Percentiles rank a stretch among this genome's conserved stretches.
These are phyloP conservation scores for Candida ponderosae DNA, from an alignment of 805 yeast genomes.

Conservation along the genomic window DNA sequence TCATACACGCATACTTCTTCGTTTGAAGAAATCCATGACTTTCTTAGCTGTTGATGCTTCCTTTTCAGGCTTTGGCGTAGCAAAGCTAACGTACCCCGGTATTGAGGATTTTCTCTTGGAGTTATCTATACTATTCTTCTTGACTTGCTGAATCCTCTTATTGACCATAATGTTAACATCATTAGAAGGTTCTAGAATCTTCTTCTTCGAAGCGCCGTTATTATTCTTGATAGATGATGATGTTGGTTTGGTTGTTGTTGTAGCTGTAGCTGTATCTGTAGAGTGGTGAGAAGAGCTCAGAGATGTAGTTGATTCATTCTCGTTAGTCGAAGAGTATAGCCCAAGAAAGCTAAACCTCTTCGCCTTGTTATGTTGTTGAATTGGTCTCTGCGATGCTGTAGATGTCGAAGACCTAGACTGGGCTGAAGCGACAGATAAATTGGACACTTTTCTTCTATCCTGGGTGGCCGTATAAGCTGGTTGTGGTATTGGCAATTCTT, in stretches of 20 bases:
- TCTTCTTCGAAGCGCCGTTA: slow-evolving; percentile 7
- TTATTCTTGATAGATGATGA: slow-evolving; percentile 1
- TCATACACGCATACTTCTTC: slow-evolving; percentile 39
- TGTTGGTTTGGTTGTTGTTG: slow-evolving; percentile 1
- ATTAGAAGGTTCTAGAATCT: slow-evolving; percentile 18
- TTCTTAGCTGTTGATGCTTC: slow-evolving; percentile 71
- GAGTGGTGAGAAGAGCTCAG: slow-evolving; percentile 5
- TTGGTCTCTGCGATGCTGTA: background rate
- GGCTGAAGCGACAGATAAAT: slow-evolving; percentile 1
- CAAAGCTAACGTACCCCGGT: slow-evolving; percentile 16
- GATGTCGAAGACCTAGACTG: background rate
- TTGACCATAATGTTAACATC: slow-evolving; percentile 9
- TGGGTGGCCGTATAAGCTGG: background rate
- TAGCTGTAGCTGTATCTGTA: background rate
- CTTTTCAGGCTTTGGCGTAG: slow-evolving; percentile 23
- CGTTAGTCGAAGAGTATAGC: slow-evolving; percentile 18
- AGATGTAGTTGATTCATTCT: slow-evolving; percentile 15
- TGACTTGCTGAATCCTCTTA: slow-evolving; percentile 2
- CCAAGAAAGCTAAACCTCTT: slow-evolving; percentile 36
- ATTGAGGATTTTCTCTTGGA: slow-evolving; percentile 9
- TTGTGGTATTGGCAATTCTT: background rate
- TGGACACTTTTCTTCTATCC: slow-evolving; percentile 5
- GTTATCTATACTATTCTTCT: background rate
- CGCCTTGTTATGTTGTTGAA: slow-evolving; percentile 12
- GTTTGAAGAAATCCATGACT: slow-evolving; percentile 71